These are phyloP conservation scores for Fraxinus albicans DNA, from an alignment of 305 asterid species.

Conservation along the genomic window DNA sequence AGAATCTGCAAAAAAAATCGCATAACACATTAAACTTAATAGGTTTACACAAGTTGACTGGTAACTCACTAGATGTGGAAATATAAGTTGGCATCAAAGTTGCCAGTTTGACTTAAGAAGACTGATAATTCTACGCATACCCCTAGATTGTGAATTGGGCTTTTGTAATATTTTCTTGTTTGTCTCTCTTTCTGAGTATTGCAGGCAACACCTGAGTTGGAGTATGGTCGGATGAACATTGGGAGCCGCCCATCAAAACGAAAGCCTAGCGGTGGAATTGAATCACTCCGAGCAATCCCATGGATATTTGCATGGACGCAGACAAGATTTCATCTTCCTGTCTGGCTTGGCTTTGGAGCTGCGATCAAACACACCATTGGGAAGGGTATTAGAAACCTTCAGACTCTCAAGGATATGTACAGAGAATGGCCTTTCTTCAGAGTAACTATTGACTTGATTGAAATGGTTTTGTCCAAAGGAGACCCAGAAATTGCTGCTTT, in stretches of 20 bases:
- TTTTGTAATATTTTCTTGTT: not conserved
- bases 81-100: not conserved
- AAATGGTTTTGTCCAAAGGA: slow-evolving; percentile 94
- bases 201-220: slow-evolving; percentile 91
- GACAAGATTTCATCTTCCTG: slow-evolving; percentile 92
- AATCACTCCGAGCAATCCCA: slow-evolving; percentile 92
- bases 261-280: slow-evolving; percentile 93
- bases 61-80: not conserved
- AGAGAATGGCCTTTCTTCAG: slow-evolving; percentile 90
- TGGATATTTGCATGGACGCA: slow-evolving; percentile 99
- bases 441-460: slow-evolving; percentile 88
- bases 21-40: not conserved
- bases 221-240: slow-evolving; percentile 93
- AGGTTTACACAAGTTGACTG: not conserved
- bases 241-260: slow-evolving; percentile 94
- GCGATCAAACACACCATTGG: slow-evolving; percentile 59
- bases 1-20: not conserved
- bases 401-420: slow-evolving; percentile 86
- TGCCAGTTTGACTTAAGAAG: not conserved
- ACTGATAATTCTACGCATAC: not conserved
- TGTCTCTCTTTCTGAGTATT: slow-evolving; percentile 3
- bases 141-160: not conserved
- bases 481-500: slow-evolving; percentile 81
- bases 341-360: slow-evolving; percentile 92
- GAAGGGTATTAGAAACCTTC: slow-evolving; percentile 66